Evolutionary conservation across 768 basidiomycete genomes (phyloP).

Genomic region (Trametes gibbosa): DNA sequence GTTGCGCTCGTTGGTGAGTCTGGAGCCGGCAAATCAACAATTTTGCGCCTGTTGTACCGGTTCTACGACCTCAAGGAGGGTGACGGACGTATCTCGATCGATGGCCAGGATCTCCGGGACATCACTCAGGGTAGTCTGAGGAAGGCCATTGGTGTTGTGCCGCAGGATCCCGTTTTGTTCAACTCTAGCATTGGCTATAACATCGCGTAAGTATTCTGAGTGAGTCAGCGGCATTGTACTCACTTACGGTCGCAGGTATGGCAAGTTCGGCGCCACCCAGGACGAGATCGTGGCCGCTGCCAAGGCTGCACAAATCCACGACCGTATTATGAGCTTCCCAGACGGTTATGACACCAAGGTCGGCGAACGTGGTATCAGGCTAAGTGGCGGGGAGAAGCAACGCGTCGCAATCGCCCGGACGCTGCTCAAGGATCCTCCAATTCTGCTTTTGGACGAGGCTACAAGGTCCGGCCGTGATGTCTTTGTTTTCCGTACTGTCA

Average conservation of each 20-base stretch:
- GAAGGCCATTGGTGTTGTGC: constrained; percentile 84
- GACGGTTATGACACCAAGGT: constrained; percentile 86
- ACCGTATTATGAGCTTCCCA: constrained; percentile 79
- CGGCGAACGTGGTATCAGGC: constrained; percentile 83
- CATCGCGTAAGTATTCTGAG: constrained; percentile 49
- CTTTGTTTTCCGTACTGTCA: not conserved
- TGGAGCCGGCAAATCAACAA: constrained; percentile 80
- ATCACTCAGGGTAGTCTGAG: constrained; percentile 81
- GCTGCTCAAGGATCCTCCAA: constrained; percentile 80
- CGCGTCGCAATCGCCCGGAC: constrained; percentile 86
- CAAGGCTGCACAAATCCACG: constrained; percentile 83
- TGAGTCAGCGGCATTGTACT: not conserved
- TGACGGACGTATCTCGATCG: constrained; percentile 76
- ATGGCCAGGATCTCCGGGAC: constrained; percentile 84
- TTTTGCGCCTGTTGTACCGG: constrained; percentile 83
- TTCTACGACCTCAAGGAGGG: constrained; percentile 89
- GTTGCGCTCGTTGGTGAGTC: constrained; percentile 89
- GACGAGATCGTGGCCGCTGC: constrained; percentile 82
- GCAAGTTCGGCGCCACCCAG: constrained; percentile 63
- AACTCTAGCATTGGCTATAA: constrained; percentile 71
- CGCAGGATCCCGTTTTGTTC: constrained; percentile 79
- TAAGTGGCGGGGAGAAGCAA: constrained; percentile 90
- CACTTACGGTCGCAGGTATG: constrained; percentile 48
- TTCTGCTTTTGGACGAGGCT: constrained; percentile 76
- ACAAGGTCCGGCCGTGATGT: constrained; percentile 46